Evolutionary conservation across 352 stramenopile genomes (phyloP), one percentile per base, ranked within the genome.

Genomic region (Pythium insidiosum): DNA sequence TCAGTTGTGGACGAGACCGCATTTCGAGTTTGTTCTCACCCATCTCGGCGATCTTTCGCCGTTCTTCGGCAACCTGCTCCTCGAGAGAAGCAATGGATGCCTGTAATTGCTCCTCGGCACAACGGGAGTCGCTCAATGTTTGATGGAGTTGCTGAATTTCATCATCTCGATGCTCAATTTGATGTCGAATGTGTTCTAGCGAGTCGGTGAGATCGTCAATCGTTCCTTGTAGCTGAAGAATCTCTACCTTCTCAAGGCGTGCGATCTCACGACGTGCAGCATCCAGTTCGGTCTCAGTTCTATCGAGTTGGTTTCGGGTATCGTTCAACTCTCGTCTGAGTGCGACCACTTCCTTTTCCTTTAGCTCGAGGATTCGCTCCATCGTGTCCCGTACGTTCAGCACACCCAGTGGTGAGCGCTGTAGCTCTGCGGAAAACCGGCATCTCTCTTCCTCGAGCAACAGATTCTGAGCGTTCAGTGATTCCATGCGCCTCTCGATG

Each of bases 391-490:
- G 50, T 3, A 58, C 54, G 5, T 63, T 54, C 2, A 54, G 47
- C 15, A 52, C 34, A 1, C 63, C 59, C 0, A 54, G 76, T 12
- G 73, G 73, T 21, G 60, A 58, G 12, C 66, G 43, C 23, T 71
- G 67, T 21, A 86, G 46, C 16, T 53, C 50, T 15, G 43, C 62
- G 4, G 60, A 61, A 37, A 81, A 86, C 7, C 51, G 51, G 3
- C 65, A 65, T 19, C 73, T 33, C 34, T 82, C 69, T 6, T 88
- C 68, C 35, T 88, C 70, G 47, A 84, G 65, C 33, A 50, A 45
- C 12, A 68, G 18, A 9, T 83, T 46, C 38, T 84, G 69, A 0
- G 40, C 38, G 12, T 43, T 61, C 0, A 63, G 34, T 6, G 46
- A 26, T 36, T 83, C 69, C 9, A 58, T 25, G 38, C 68, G 62